Evolutionary conservation across 768 basidiomycete genomes (phyloP), one percentile per base, ranked within the genome.

Genomic region (Collybia sordida): DNA sequence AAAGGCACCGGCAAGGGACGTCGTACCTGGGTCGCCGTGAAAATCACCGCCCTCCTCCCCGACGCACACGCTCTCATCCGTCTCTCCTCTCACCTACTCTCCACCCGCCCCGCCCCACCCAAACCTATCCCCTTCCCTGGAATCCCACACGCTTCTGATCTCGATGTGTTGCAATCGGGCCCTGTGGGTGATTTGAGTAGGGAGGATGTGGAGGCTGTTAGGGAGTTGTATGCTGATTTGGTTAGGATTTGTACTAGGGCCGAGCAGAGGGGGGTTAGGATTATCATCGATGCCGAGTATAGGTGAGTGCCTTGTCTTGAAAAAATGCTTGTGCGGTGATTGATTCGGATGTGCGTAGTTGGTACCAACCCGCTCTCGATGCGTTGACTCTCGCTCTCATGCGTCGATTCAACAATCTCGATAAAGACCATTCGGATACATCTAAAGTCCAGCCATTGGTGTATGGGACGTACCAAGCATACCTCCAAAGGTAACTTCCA

Each of bases 401-500:
- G 75, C 78, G 82, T 17, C 75, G 80, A 52, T 97, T 88, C 70
- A 96, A 97, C 68, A 74, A 65, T n/a, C 56, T 72, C 6, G 47
- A 53, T 14, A 36, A 22, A 4, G 38, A 36, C 12, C 48, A 58
- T 56, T 44, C 50, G 27, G 43, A 58, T 34, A 40, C 35, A 24
- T 47, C 35, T 3, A 35, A 50, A 11, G 42, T 61, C 23, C 82
- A 84, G 47, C 90, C 92, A 0, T 71, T 93, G 3, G 68, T 93
- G 1, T 94, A 94, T 64, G 85, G 80, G 1, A 97, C 94, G 0
- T 93, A 85, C 68, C 94, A 98, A 63, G 88, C 92, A 0, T 97
- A 96, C 67, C 79, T 97, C 19, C 80, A 81, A 37, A 77, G 92
- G 84, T 86, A 49, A 24, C 69, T 55, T 7, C 2, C 45, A 28